Conservation (phyloP, 108 stramenopile species). For the Ochromonas danica region DNA sequence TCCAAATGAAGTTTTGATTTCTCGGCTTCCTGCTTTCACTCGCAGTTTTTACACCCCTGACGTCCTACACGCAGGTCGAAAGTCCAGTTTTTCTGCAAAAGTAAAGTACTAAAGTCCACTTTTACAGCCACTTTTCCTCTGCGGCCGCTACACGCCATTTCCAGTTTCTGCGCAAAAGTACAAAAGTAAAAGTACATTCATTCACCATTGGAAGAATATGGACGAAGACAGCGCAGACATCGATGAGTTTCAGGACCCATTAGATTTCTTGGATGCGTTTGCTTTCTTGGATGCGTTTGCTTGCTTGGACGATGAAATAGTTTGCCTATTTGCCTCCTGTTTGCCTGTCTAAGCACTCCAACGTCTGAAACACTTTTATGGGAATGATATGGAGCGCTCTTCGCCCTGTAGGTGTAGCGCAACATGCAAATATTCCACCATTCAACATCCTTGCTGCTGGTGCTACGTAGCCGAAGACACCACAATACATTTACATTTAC, state of each 20-base stretch:
- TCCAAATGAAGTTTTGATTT: no score
- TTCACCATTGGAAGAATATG: conserved; percentile 10
- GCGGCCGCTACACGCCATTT: no score
- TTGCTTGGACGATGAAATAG: conserved; percentile 15
- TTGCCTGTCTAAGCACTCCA: conserved; percentile 14
- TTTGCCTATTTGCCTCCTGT: conserved; percentile 15
- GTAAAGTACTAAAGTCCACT: no score
- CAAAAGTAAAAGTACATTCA: conserved; percentile 17
- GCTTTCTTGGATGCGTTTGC: conserved; percentile 14
- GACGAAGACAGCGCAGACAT: conserved; percentile 13
- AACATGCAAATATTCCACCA: conserved; percentile 16
- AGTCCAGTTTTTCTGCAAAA: no score
- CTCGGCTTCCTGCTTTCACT: no score
- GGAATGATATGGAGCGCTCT: conserved; percentile 9
- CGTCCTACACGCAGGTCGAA: no score
- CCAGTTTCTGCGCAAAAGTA: no score
- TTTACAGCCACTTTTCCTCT: no score
- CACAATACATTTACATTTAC: conserved; percentile 17
- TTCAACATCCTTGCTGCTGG: conserved; percentile 14
- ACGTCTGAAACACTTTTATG: conserved; percentile 16
- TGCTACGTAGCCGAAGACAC: conserved; percentile 13
- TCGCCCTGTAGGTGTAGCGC: conserved; percentile 12
- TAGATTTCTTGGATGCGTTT: conserved; percentile 16
- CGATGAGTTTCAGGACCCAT: conserved; percentile 14
- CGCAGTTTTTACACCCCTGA: no score